A percentile compares a stretch with the other conserved stretches of the same genome.
Conservation (phyloP, 2,329 filamentous ascomycete species). For the Parasarocladium wereldwijsianum region DNA sequence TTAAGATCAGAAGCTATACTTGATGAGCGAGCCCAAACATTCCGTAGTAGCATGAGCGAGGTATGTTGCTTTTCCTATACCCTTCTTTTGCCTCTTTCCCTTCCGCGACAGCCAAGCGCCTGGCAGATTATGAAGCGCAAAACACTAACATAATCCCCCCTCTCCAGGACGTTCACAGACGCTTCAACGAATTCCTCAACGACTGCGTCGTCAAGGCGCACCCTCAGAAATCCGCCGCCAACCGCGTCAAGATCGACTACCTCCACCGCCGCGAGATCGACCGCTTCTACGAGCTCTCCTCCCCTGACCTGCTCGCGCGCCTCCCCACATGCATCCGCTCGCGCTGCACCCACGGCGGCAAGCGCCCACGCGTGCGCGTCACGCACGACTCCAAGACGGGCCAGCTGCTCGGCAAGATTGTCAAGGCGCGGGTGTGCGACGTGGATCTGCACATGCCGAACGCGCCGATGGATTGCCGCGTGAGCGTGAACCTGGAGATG, state of each 20-base stretch:
- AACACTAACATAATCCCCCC: conserved; percentile 10
- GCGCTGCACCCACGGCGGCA: conserved; percentile 30
- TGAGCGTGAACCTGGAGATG: conserved; percentile 93
- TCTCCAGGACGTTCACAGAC: conserved; percentile 58
- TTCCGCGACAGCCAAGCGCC: no score
- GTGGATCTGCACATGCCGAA: conserved; percentile 74
- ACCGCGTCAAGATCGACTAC: conserved; percentile 57
- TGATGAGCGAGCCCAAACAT: conserved; percentile 46
- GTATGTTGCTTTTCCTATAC: conserved; percentile 31
- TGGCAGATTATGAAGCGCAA: background rate
- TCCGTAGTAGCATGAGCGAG: conserved; percentile 82
- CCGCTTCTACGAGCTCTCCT: conserved; percentile 66
- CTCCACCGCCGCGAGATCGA: conserved; percentile 72
- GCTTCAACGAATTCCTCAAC: conserved; percentile 78
- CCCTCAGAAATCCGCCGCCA: conserved; percentile 28
- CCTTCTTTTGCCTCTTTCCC: conserved; percentile 4
- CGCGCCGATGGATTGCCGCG: conserved; percentile 72
- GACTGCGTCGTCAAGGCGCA: conserved; percentile 43
- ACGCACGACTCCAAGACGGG: conserved; percentile 62
- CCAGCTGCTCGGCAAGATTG: conserved; percentile 63
- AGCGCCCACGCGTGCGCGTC: conserved; percentile 37
- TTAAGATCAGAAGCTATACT: conserved; percentile 60
- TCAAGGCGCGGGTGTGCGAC: conserved; percentile 81
- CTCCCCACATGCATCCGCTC: conserved; percentile 51
- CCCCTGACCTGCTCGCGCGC: conserved; percentile 36